Evolutionary conservation across 2,329 filamentous ascomycete species (phyloP), one percentile per base, ranked within the genome.

Genomic region (Curvularia eragrostidis): DNA sequence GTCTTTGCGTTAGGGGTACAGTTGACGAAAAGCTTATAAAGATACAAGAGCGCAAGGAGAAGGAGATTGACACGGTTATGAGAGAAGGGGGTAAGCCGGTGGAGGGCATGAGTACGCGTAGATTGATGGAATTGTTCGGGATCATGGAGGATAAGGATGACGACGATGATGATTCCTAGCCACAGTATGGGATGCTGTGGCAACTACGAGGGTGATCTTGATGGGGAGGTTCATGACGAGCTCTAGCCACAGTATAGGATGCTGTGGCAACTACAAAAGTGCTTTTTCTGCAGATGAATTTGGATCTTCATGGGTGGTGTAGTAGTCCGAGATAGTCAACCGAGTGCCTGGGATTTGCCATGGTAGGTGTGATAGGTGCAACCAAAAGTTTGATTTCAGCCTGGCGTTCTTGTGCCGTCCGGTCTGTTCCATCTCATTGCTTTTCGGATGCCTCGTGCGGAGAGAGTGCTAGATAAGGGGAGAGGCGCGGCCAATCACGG

Each of bases 1-100:
- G 86, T 0, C 79, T 92, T 32, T 74, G 86, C 0, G 79, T 87
- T 0, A 73, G 78, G 1, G 78, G 83, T 4, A 84, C 82, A 0
- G 83, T 91, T 5, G 89, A 93, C 57, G 77, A 83, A 9, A 76
- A 81, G 0, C 78, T 92, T 3, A 69, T 82, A 0, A 46, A 72
- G 0, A 79, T 91, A 61, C 89, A 92, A 57, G 58, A 78, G 0
- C 51, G 66, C 0, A 91, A 91, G 65, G 64, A 79, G 52, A 36
- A 57, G 15, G 76, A 80, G 62, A 82, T 82, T 55, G 75, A 79
- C 32, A 56, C 63, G 56, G 74, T 83, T 0, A 75, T 76, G 49
- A 75, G 80, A 2, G 78, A 86, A 3, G 71, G 76, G 15, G 67
- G 68, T n/a, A 64, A 59, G 26, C 65, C 52, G 53, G 51, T 67